phyloP scores from a whole-genome alignment of 2,329 filamentous ascomycete species.

The Botryosphaeria dothidea region DNA sequence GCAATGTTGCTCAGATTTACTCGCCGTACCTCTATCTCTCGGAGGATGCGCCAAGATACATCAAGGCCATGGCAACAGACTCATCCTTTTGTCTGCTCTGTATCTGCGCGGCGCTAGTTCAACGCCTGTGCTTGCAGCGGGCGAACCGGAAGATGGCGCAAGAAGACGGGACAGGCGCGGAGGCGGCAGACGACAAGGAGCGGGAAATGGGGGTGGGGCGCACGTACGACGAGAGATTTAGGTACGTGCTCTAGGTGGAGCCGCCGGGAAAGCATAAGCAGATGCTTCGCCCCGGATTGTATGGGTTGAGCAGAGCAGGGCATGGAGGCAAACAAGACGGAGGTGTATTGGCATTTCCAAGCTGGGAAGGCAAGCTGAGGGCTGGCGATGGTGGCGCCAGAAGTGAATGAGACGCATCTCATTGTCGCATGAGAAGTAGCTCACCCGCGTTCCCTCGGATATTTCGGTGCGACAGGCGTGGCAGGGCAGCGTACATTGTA shows the following conservation, averaged over 20 bases:
- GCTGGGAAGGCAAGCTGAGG: background rate
- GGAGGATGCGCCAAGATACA: background rate
- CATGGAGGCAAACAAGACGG: background rate
- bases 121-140: conserved; percentile 3
- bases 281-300: background rate
- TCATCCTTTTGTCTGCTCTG: background rate
- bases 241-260: conserved; percentile 6
- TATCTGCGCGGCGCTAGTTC: background rate
- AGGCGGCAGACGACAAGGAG: background rate
- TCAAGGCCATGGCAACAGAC: background rate
- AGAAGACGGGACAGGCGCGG: background rate
- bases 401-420: background rate
- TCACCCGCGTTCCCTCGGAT: too few relatives aligned
- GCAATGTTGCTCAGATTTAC: conserved; percentile 3
- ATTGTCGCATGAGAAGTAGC: background rate
- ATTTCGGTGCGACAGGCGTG: too few relatives aligned
- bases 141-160: conserved; percentile 13
- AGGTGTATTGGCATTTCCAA: background rate
- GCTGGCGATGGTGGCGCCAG: background rate
- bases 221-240: background rate
- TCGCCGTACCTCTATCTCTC: background rate
- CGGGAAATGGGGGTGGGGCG: conserved; percentile 7
- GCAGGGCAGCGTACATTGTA: too few relatives aligned
- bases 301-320: background rate
- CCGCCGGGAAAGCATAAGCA: background rate